These are phyloP conservation scores for Claviceps sp. DNA, from an alignment of 2,329 filamentous ascomycete genomes.

Conservation along the genomic window DNA sequence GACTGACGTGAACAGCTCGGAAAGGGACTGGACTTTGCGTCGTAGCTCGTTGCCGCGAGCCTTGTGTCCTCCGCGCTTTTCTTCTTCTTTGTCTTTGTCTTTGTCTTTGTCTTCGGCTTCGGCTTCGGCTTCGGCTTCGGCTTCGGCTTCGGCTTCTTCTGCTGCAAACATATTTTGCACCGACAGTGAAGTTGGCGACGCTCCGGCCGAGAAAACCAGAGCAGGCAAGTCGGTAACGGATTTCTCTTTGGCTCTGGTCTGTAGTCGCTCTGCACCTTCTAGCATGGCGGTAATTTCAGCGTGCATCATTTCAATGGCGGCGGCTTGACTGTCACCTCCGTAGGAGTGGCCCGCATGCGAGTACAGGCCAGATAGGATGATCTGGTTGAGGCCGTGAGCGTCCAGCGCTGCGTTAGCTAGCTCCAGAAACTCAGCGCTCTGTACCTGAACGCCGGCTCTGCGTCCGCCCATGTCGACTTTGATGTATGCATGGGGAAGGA, in stretches of 20 bases:
- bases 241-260: constrained; percentile 8
- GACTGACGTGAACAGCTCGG: constrained; percentile 13
- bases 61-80: background rate
- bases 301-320: constrained; percentile 18
- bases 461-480: constrained; percentile 65
- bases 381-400: constrained; percentile 15
- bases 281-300: constrained; percentile 19
- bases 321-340: constrained; percentile 19
- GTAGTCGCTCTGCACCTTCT: constrained; percentile 12
- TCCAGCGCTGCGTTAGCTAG: constrained; percentile 22
- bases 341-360: constrained; percentile 65
- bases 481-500: constrained; percentile 45
- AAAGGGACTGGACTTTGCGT: constrained; percentile 9
- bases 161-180: constrained; percentile 13
- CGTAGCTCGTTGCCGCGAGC: constrained; percentile 9
- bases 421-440: constrained; percentile 35
- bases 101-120: background rate
- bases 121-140: background rate
- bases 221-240: constrained; percentile 8
- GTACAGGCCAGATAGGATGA: constrained; percentile 51
- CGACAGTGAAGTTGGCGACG: constrained; percentile 52
- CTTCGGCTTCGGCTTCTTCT: background rate
- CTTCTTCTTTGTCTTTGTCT: background rate
- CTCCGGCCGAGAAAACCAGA: constrained; percentile 51
- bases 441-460: constrained; percentile 50